Evolutionary conservation across 2,329 filamentous ascomycete genomes (phyloP).

Genomic region (Cladosporium sp.): DNA sequence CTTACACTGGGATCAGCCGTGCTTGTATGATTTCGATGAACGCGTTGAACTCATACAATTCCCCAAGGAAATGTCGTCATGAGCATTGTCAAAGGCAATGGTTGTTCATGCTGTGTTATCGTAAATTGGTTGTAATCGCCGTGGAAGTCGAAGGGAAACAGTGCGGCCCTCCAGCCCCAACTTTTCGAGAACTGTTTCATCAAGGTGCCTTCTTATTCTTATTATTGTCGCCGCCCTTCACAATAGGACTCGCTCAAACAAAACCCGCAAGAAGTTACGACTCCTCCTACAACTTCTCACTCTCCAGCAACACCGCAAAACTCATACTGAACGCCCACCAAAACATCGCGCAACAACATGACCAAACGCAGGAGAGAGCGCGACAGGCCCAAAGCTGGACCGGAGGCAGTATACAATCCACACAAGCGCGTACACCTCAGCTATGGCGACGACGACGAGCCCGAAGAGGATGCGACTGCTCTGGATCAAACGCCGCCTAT

Average conservation of each 20-base stretch:
- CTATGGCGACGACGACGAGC: constrained; percentile 34
- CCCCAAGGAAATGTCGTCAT: not conserved
- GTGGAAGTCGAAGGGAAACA: not conserved
- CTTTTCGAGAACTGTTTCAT: constrained; percentile 1
- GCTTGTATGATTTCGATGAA: not conserved
- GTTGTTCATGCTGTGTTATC: not conserved
- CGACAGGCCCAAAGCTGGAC: constrained; percentile 34
- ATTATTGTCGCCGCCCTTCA: not conserved
- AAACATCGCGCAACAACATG: constrained; percentile 21
- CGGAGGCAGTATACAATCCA: constrained; percentile 32
- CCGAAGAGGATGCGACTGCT: constrained; percentile 15
- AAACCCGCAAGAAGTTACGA: not conserved
- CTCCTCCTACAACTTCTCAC: not conserved
- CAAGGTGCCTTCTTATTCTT: constrained; percentile 8
- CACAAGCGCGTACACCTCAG: constrained; percentile 37
- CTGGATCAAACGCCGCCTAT: constrained; percentile 7
- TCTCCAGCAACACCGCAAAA: not conserved
- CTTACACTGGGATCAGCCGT: not conserved
- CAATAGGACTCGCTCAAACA: not conserved
- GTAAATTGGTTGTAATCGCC: not conserved
- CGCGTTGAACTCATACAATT: not conserved
- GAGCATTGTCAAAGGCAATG: not conserved
- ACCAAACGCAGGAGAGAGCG: constrained; percentile 34
- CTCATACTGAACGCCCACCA: not conserved
- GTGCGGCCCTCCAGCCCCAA: not conserved